A percentile compares a stretch with the other conserved stretches of the same genome.
phyloP scores from a whole-genome alignment of 139 green algal genomes.

The Ettlia oleoabundans region DNA sequence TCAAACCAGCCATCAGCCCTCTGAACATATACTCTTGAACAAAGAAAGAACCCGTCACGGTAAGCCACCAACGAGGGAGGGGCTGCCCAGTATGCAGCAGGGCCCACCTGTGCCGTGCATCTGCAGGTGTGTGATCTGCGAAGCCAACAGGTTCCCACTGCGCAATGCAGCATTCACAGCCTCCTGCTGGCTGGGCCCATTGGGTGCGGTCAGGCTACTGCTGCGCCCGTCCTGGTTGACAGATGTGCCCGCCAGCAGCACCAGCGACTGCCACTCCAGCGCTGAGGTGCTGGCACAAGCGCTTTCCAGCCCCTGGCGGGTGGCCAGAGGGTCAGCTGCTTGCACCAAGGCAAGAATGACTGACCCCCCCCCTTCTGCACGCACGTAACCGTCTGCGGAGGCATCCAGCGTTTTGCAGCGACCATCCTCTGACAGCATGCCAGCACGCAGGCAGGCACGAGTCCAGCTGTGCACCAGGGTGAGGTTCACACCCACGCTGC shows the following conservation, averaged over 20 bases:
- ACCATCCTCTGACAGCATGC: conserved; percentile 76
- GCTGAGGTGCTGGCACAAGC: neutral
- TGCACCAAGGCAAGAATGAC: conserved; percentile 7
- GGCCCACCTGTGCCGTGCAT: conserved; percentile 79
- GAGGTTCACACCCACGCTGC: conserved; percentile 79
- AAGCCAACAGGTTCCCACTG: neutral
- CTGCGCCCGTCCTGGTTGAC: conserved; percentile 70
- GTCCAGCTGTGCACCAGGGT: conserved; percentile 73
- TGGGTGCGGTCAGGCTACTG: conserved; percentile 63
- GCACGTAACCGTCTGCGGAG: conserved; percentile 80
- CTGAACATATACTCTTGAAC: no score
- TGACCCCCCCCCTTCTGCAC: conserved; percentile 63
- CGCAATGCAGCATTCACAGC: conserved; percentile 73
- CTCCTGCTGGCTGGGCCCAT: conserved; percentile 71
- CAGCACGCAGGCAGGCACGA: conserved; percentile 53
- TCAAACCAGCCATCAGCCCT: no score
- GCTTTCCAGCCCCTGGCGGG: neutral
- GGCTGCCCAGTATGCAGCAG: no score
- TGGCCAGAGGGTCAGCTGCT: conserved; percentile 2
- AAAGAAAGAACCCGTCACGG: neutral
- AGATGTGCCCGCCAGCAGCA: conserved; percentile 39
- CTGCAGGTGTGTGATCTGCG: conserved; percentile 55
- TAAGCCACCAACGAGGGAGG: neutral
- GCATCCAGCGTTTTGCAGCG: conserved; percentile 91
- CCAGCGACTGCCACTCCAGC: conserved; percentile 48